Conservation (phyloP, 257 asterid species). For the Solanum phureja region DNA sequence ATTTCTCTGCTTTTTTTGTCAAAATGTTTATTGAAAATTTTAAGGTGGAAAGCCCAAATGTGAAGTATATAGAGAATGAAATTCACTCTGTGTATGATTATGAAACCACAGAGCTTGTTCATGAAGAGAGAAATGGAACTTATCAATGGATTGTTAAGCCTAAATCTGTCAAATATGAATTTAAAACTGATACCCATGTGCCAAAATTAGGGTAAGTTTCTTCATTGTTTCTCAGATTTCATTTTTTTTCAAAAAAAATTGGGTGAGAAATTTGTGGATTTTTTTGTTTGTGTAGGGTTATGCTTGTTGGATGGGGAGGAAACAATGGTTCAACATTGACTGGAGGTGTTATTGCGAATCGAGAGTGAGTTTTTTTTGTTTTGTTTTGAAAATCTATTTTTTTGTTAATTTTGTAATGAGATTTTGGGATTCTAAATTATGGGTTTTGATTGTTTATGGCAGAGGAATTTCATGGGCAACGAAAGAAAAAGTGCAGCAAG, state of each 20-base stretch:
- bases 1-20: neutral
- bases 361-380: slow-evolving; percentile 56
- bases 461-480: slow-evolving; percentile 99
- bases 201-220: slow-evolving; percentile 78
- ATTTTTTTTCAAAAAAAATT: neutral
- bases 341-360: slow-evolving; percentile 82
- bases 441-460: slow-evolving; percentile 4
- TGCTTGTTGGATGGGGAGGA: slow-evolving; percentile 99
- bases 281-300: slow-evolving; percentile 40
- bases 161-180: slow-evolving; percentile 71
- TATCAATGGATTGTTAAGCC: slow-evolving; percentile 96
- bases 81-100: slow-evolving; percentile 70
- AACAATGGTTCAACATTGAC: slow-evolving; percentile 94
- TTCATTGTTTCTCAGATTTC: neutral
- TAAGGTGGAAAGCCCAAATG: slow-evolving; percentile 91
- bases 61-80: slow-evolving; percentile 66
- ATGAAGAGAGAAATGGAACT: slow-evolving; percentile 64
- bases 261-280: neutral
- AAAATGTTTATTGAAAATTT: slow-evolving; percentile 84
- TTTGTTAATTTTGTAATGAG: neutral
- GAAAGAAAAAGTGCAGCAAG: slow-evolving; percentile 82
- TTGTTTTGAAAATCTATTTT: neutral
- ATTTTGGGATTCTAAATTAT: neutral
- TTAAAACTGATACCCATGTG: slow-evolving; percentile 61
- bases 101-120: slow-evolving; percentile 87